Conservation (phyloP, 2,329 filamentous ascomycete species). For the Paraphoma chrysanthemicola region DNA sequence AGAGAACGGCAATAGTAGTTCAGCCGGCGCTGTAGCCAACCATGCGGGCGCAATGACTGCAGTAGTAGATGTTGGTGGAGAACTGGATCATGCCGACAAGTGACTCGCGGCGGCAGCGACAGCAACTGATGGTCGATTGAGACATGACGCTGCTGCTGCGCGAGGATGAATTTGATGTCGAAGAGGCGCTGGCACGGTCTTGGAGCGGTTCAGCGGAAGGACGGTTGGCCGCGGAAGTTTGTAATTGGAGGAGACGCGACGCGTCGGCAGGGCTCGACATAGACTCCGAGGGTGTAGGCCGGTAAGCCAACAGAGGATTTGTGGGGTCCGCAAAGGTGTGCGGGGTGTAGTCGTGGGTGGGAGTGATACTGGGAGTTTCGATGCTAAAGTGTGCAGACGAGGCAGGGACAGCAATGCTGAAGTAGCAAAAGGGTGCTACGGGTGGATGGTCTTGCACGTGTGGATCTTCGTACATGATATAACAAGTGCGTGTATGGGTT, state of each 20-base stretch:
- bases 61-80: constrained; percentile 51
- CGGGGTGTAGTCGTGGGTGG: constrained; percentile 29
- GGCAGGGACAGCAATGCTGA: constrained; percentile 31
- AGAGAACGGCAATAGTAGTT: constrained; percentile 10
- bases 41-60: constrained; percentile 49
- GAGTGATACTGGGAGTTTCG: constrained; percentile 38
- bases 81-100: constrained; percentile 44
- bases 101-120: constrained; percentile 44
- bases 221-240: constrained; percentile 46
- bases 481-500: constrained; percentile 6
- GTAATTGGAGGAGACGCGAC: constrained; percentile 48
- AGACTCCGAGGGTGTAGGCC: constrained; percentile 17
- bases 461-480: constrained; percentile 24
- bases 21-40: constrained; percentile 47
- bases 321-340: constrained; percentile 36
- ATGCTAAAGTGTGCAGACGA: constrained; percentile 35
- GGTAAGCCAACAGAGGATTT: constrained; percentile 46
- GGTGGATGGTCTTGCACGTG: constrained; percentile 10
- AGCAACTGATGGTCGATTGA: constrained; percentile 34
- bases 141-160: constrained; percentile 18
- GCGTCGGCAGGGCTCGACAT: constrained; percentile 36
- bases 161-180: constrained; percentile 16
- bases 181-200: constrained; percentile 14
- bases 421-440: constrained; percentile 38
- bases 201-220: constrained; percentile 37